Evolutionary conservation across 176 grass and related monocot species (phyloP), one percentile per base, ranked within the genome.

Genomic region (Musa schizocarpa): DNA sequence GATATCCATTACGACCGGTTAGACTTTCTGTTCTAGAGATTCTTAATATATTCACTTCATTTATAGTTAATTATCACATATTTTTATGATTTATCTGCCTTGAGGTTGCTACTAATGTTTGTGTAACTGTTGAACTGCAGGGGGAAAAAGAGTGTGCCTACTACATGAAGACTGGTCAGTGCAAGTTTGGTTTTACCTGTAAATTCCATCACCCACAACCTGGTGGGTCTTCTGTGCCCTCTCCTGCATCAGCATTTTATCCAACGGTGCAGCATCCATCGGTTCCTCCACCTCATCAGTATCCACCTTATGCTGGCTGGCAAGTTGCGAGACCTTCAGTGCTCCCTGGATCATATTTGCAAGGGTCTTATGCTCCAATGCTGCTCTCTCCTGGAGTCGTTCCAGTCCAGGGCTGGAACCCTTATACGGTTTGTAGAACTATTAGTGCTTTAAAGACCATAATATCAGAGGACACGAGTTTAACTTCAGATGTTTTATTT

Each of bases 351-450:
- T 65, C 74, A 76, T 76, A 76, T 63, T 49, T 76, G 66, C 67
- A 80, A 23, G 91, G 86, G 71, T 91, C 86, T 83, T 98, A 91
- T 85, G 77, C 79, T 73, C 81, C 82, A 74, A 85, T 98, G 86
- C 68, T 98, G 87, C 65, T 90, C 54, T 87, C 90, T 8, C 85
- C 90, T 74, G 68, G 86, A 81, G 84, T 89, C 49, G 75, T 93
- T 61, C 94, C 86, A 54, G 80, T 90, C 81, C 94, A 88, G 54
- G 88, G 90, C 76, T 98, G 94, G 90, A 91, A 87, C 71, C 94
- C 94, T 72, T 98, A 98, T 75, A 55, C 89, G 83, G 94, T 93
- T 71, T 83, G 83, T 81, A 69, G 19, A 54, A 25, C 8, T 73
- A 10, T 55, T 72, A 11, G 50, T 73, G 65, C n/a, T 78, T 29